Evolutionary conservation across 768 basidiomycete genomes (phyloP), one percentile per base, ranked within the genome.

Genomic region (Tephrocybe sp.): DNA sequence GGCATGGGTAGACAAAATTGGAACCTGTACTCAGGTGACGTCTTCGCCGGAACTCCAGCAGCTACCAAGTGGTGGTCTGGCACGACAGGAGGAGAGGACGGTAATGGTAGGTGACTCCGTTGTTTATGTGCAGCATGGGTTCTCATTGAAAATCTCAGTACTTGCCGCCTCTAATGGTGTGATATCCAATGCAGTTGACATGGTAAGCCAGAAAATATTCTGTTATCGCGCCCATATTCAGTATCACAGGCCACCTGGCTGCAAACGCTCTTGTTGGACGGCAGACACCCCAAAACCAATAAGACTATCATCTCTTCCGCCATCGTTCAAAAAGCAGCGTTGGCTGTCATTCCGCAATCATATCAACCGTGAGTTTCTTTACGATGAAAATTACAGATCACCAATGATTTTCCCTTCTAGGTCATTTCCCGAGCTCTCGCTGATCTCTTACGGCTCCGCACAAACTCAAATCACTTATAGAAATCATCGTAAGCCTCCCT

Each of bases 161-260:
- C 37, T 55, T 25, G 55, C 64, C 18, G 67, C 64, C 5, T 44
- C 64, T 30, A 66, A 64, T 7, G 67, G 67, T n/a, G 56, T 69
- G 2, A 65, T 69, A 6, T 59, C 49, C 9, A 64, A 52, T 31
- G 64, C 66, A 0, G 52, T 49, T 7, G 67, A 69, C 38, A 58
- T 62, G 43, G 67, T 63, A 38, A 26, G 54, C 39, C 12, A 9
- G 9, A 21, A 5, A 28, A n/a, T n/a, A n/a, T n/a, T n/a, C n/a
- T n/a, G n/a, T n/a, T n/a, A n/a, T n/a, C n/a, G n/a, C n/a, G 16
- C 19, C 5, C 26, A 26, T 21, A 7, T 26, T 6, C n/a, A 21
- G 12, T 47, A 19, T 5, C 19, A 42, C 22, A 68, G 66, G 62
- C 64, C 15, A 60, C 54, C 15, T 69, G 65, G 65, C 55, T 69